Percentiles rank a stretch among this genome's conserved stretches.
phyloP scores from a whole-genome alignment of 129 eudicot genomes.

The Centaurea solstitialis region DNA sequence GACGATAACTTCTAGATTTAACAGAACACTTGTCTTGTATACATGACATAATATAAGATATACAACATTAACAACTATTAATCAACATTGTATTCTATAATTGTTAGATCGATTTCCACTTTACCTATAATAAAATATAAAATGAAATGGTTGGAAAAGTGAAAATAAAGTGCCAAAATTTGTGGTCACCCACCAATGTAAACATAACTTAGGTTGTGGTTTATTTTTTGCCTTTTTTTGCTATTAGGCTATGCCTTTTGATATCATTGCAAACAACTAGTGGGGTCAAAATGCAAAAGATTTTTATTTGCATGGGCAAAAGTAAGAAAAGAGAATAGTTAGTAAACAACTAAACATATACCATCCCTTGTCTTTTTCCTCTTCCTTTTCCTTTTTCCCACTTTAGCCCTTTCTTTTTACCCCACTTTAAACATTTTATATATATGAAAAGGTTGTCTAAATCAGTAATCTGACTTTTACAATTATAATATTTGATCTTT shows the following conservation, averaged over 20 bases:
- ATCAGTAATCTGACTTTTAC: slow-evolving; percentile 1
- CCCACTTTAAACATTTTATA: slow-evolving; percentile 15
- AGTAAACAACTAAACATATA: slow-evolving; percentile 2
- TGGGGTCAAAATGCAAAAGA: slow-evolving; percentile 27
- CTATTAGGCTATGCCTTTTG: slow-evolving; percentile 4
- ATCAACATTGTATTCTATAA: not conserved
- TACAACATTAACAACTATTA: not conserved
- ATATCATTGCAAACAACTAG: slow-evolving; percentile 13
- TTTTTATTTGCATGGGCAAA: slow-evolving; percentile 30
- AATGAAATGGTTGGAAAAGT: slow-evolving; percentile 11
- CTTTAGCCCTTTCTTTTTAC: slow-evolving; percentile 15
- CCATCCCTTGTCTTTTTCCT: slow-evolving; percentile 17
- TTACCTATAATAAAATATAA: not conserved
- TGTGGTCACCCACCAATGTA: slow-evolving; percentile 27
- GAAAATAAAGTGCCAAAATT: slow-evolving; percentile 21
- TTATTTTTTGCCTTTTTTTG: not conserved
- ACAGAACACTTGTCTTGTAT: not conserved
- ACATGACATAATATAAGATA: not conserved
- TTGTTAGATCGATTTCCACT: not conserved
- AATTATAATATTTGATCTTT: not conserved
- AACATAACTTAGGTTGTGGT: slow-evolving; percentile 14
- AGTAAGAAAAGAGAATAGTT: slow-evolving; percentile 21
- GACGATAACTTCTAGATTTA: not conserved
- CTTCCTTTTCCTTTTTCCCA: not conserved
- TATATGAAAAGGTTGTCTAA: slow-evolving; percentile 13